Percentiles rank a stretch among this genome's conserved stretches.
phyloP scores from a whole-genome alignment of 1,284 basidiomycete species.

The Hemileia vastatrix region DNA sequence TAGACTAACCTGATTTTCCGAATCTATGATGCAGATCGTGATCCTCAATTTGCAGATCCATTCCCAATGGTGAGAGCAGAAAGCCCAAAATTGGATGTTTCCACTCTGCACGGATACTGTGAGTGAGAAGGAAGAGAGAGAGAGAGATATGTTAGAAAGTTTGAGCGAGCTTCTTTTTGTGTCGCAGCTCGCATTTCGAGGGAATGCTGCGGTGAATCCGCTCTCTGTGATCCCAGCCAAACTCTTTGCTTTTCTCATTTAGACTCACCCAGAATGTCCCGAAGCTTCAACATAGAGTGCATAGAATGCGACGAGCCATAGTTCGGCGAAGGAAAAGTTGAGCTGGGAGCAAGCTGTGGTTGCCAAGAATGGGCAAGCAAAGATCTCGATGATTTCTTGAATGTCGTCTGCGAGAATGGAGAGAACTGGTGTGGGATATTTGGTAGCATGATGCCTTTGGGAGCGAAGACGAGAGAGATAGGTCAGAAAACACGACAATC shows the following conservation, averaged over 20 bases:
- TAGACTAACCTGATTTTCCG: slow-evolving; percentile 30
- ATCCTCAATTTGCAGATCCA: slow-evolving; percentile 38
- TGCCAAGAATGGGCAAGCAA: slow-evolving; percentile 13
- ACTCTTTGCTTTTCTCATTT: too few species aligned
- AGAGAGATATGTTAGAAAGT: too few species aligned
- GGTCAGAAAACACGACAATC: too few species aligned
- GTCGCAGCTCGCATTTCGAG: too few species aligned
- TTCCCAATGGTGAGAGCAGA: slow-evolving; percentile 27
- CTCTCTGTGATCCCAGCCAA: too few species aligned
- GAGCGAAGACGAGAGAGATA: too few species aligned
- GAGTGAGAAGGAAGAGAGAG: neutral
- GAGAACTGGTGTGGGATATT: too few species aligned
- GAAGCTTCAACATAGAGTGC: slow-evolving; percentile 7
- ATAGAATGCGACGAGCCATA: too few species aligned
- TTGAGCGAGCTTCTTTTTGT: too few species aligned
- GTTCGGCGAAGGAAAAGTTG: slow-evolving; percentile 24
- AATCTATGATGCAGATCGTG: slow-evolving; percentile 43
- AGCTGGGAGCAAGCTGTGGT: slow-evolving; percentile 7
- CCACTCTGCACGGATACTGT: slow-evolving; percentile 33
- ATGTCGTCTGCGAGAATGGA: slow-evolving; percentile 24
- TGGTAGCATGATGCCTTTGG: too few species aligned
- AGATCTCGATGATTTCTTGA: slow-evolving; percentile 23
- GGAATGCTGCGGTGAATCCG: too few species aligned
- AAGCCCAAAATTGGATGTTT: slow-evolving; percentile 29
- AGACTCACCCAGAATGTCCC: too few species aligned